Percentiles rank a stretch among this genome's conserved stretches.
These are phyloP conservation scores for Asterophora parasitica DNA, from an alignment of 768 basidiomycete species.

Conservation along the genomic window DNA sequence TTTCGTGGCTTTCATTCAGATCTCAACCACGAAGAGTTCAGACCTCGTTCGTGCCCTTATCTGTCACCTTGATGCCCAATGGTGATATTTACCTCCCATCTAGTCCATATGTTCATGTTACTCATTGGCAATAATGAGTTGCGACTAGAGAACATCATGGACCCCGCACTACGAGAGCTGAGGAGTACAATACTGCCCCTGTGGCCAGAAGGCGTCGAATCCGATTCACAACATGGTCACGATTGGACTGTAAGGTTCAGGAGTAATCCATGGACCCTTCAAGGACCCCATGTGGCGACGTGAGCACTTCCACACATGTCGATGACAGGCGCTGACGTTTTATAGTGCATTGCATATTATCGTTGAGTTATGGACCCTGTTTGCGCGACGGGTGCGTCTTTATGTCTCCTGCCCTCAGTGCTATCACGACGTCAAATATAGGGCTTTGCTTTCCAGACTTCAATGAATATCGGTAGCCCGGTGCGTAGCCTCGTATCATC, in stretches of 20 bases:
- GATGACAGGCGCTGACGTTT: constrained; percentile 5
- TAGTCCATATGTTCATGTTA: constrained; percentile 72
- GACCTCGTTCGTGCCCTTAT: constrained; percentile 25
- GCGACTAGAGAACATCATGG: constrained; percentile 47
- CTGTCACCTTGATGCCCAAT: constrained; percentile 2
- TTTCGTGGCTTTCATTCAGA: constrained; percentile 7
- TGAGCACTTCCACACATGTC: constrained; percentile 24
- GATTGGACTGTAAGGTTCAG: constrained; percentile 61
- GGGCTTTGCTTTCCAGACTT: constrained; percentile 70
- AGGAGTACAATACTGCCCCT: constrained; percentile 50
- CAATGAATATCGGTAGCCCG: constrained; percentile 50
- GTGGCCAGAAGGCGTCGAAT: constrained; percentile 64
- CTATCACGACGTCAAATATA: constrained; percentile 22
- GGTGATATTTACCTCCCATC: constrained; percentile 8
- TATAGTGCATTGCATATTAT: constrained; percentile 58
- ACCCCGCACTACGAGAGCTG: constrained; percentile 54
- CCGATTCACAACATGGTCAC: constrained; percentile 37
- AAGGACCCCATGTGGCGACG: constrained; percentile 50
- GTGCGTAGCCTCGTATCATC: constrained; percentile 30
- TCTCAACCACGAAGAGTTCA: constrained; percentile 19
- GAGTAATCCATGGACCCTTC: constrained; percentile 64
- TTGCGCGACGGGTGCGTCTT: constrained; percentile 50
- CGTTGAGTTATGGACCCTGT: constrained; percentile 51
- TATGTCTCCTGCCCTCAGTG: constrained; percentile 2
- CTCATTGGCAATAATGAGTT: constrained; percentile 65